Base-by-base conservation (phyloP, 1,284 basidiomycete genomes). In the Ustilago curta region DNA sequence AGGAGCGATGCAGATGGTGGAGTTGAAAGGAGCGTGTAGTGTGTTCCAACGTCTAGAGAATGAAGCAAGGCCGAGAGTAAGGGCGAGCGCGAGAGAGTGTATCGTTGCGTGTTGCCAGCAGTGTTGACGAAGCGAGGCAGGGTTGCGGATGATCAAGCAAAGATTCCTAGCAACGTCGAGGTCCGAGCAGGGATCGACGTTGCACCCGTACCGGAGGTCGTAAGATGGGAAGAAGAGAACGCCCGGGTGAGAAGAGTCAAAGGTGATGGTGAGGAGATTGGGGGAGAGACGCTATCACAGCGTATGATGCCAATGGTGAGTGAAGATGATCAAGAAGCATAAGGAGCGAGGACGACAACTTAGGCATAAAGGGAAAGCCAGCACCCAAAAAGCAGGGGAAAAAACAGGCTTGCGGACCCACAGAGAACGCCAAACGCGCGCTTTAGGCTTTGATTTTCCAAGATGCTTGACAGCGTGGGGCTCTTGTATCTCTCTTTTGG, bases 321-420 rank as follows among this genome's bases (percentile, higher is more conserved):
- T 35, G 53, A 43, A 42, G 40, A 32, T 25, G 49, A 58, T 44
- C 37, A 23, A 37, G 35, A 39, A 9, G 25, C 23, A 55, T 50
- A 11, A 35, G 40, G 52, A 31, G 44, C 37, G 39, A 39, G 19
- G 21, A 45, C 23, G 12, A 19, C n/a, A n/a, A n/a, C n/a, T n/a
- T 8, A 52, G 40, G 25, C 19, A 35, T 14, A 6, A 27, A 29
- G 25, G 8, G 37, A 29, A 40, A n/a, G n/a, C n/a, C n/a, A n/a
- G n/a, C n/a, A n/a, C n/a, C n/a, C n/a, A n/a, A n/a, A n/a, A n/a
- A 37, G 40, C 16, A 19, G 25, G n/a, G 12, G 8, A 43, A 35
- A 35, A 56, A 51, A 23, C 54, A 62, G 59, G 47, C 25, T 50
- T 53, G 53, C 53, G 44, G 60, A 56, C 27, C 29, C 42, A 21